Percentiles rank a stretch among this genome's conserved stretches.
phyloP scores from a whole-genome alignment of 148 eudicot species.

The Gaultheria prostrata region DNA sequence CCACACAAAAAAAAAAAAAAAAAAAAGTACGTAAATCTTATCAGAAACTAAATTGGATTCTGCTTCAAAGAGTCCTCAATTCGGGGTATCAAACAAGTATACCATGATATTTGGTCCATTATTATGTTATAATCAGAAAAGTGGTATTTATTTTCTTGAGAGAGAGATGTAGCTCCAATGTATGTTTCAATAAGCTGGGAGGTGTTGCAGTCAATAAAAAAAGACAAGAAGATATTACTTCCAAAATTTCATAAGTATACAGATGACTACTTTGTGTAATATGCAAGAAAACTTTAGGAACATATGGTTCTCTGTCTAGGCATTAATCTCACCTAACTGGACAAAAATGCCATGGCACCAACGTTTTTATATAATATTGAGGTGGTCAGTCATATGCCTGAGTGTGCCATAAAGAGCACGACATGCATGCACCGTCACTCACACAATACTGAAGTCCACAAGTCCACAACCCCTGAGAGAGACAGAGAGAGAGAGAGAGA shows the following conservation, averaged over 20 bases:
- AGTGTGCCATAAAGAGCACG: neutral
- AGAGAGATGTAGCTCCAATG: slow-evolving; percentile 9
- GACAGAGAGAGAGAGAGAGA: slow-evolving; percentile 10
- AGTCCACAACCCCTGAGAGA: neutral
- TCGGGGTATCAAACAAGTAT: neutral
- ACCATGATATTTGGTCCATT: neutral
- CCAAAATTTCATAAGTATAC: neutral
- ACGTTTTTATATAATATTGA: slow-evolving; percentile 24
- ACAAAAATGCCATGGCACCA: slow-evolving; percentile 63
- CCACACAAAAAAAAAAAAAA: too few species aligned
- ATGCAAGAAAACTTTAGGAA: slow-evolving; percentile 39
- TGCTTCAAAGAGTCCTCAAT: too few species aligned
- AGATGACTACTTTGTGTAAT: slow-evolving; percentile 46
- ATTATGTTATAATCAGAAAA: neutral
- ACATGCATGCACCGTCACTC: neutral
- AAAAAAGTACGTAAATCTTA: neutral
- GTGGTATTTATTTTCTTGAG: neutral
- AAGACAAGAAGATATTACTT: slow-evolving; percentile 7
- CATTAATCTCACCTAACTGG: slow-evolving; percentile 60
- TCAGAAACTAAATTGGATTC: neutral
- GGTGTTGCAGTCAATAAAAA: slow-evolving; percentile 17
- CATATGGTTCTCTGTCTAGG: neutral
- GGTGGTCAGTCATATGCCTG: slow-evolving; percentile 12
- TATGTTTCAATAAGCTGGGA: slow-evolving; percentile 12
- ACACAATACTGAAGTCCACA: neutral